A percentile compares a stretch with the other conserved stretches of the same genome.
Conservation (phyloP, 768 basidiomycete species). For the Amanita rubescens region DNA sequence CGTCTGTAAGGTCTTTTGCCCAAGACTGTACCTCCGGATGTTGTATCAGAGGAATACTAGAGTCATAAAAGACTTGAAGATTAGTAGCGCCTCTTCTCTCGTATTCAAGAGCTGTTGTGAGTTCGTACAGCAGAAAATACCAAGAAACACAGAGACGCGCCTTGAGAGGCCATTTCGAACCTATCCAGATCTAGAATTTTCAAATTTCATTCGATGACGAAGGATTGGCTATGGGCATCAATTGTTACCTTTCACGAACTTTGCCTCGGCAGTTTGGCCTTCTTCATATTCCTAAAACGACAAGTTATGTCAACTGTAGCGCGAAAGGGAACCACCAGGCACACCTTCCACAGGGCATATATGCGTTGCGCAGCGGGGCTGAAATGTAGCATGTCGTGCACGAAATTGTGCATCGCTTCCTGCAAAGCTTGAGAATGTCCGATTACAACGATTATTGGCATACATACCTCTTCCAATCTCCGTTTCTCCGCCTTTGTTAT, state of each 20-base stretch:
- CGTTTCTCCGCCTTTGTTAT: slow-evolving; percentile 78
- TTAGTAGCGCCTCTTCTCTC: slow-evolving; percentile 39
- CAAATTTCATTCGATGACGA: background rate
- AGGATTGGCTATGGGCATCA: background rate
- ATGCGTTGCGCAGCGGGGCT: slow-evolving; percentile 64
- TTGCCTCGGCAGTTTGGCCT: slow-evolving; percentile 62
- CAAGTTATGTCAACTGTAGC: background rate
- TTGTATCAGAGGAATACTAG: slow-evolving; percentile 62
- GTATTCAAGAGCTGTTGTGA: slow-evolving; percentile 58
- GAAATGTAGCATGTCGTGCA: slow-evolving; percentile 81
- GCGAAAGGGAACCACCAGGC: slow-evolving; percentile 9
- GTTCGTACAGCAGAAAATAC: background rate
- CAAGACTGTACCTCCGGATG: slow-evolving; percentile 70
- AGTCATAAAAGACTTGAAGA: slow-evolving; percentile 76
- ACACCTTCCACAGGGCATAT: slow-evolving; percentile 61
- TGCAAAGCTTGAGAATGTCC: slow-evolving; percentile 20
- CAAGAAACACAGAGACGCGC: slow-evolving; percentile 21
- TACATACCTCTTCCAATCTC: slow-evolving; percentile 58
- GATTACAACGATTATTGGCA: background rate
- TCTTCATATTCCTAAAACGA: slow-evolving; percentile 73
- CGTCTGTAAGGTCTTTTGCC: slow-evolving; percentile 50
- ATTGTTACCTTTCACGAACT: slow-evolving; percentile 74
- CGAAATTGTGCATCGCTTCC: slow-evolving; percentile 89
- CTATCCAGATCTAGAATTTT: slow-evolving; percentile 63
- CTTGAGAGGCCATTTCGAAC: slow-evolving; percentile 86